Evolutionary conservation across 495 filamentous ascomycete species (phyloP).

Genomic region (Neurospora sp.): DNA sequence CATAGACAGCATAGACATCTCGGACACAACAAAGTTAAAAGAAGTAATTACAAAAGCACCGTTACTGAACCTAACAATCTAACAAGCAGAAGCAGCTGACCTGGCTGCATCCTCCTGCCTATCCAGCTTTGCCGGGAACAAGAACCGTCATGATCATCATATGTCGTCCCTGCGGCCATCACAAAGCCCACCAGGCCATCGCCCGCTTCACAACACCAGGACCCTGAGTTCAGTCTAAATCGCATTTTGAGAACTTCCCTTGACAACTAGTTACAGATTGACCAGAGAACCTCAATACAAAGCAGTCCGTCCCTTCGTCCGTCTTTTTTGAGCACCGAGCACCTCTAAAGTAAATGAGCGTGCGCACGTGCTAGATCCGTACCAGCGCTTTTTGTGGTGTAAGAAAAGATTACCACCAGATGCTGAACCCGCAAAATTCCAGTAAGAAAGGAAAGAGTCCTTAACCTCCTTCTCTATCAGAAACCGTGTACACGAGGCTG

Average conservation of each 20-base stretch:
- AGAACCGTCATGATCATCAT: neutral
- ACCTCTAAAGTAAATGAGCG: constrained; percentile 21
- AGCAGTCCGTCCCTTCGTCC: constrained; percentile 2
- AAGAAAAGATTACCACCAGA: constrained; percentile 15
- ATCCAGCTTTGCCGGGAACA: neutral
- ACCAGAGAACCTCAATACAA: constrained; percentile 5
- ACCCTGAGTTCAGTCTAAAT: constrained; percentile 23
- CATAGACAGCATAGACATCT: neutral
- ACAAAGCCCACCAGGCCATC: neutral
- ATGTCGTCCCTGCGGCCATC: neutral
- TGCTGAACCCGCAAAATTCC: constrained; percentile 17
- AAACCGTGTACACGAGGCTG: constrained; percentile 16
- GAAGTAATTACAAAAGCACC: neutral
- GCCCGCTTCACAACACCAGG: neutral
- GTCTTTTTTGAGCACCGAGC: constrained; percentile 19
- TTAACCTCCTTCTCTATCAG: constrained; percentile 14
- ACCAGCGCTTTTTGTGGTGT: constrained; percentile 19
- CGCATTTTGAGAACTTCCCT: constrained; percentile 24
- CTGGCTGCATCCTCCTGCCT: neutral
- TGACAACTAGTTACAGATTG: constrained; percentile 22
- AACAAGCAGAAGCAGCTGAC: neutral
- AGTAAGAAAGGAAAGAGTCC: constrained; percentile 3
- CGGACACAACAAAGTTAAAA: neutral
- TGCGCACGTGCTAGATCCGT: constrained; percentile 15
- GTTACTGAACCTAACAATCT: neutral